Base-by-base conservation (phyloP, 2,329 filamentous ascomycete genomes). In the Apiospora aurea region DNA sequence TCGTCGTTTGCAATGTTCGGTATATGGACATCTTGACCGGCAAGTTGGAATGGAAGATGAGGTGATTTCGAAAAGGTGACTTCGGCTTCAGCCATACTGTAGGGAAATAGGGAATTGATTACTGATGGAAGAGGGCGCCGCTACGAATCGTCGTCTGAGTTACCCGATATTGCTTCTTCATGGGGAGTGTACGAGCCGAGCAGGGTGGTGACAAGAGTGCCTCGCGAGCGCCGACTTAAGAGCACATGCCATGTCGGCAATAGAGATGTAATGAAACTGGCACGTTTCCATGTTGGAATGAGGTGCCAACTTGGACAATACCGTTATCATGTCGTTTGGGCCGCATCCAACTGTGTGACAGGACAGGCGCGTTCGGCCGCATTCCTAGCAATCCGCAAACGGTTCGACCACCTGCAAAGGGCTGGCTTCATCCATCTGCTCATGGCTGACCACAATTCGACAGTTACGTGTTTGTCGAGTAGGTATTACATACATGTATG, bases 321-420 rank as follows among this genome's bases (percentile, higher is more conserved):
- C 57, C 5, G 34, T n/a, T 64, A 34, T 64, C 34, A 13, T 64
- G 34, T 24, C 10, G 41, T 41, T 18, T 34, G 57, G 34, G 13
- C 57, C 57, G 34, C 57, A 64, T 64, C 57, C 57, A 41, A 61
- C n/a, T 61, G 29, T 61, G 29, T 2, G 53, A 61, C 29, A 21
- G 18, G 29, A 38, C 29, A 38, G 53, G 16, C 13, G 53, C 34
- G 34, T 64, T 38, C 21, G 57, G 57, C 16, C 11, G 41, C 57
- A 64, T 64, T 64, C 57, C 57, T n/a, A 34, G 29, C 53, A 21
- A 38, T 64, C 57, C 57, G 57, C 34, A 64, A 64, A 18, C 57
- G 34, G 57, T n/a, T 38, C 10, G 34, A 41, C 34, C 57, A 41
- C 18, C 8, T 41, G 29, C 11, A n/a, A 41, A 64, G 57, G 10